These are phyloP conservation scores for Fusarium sp. DNA, from an alignment of 2,329 filamentous ascomycete genomes.

Conservation along the genomic window DNA sequence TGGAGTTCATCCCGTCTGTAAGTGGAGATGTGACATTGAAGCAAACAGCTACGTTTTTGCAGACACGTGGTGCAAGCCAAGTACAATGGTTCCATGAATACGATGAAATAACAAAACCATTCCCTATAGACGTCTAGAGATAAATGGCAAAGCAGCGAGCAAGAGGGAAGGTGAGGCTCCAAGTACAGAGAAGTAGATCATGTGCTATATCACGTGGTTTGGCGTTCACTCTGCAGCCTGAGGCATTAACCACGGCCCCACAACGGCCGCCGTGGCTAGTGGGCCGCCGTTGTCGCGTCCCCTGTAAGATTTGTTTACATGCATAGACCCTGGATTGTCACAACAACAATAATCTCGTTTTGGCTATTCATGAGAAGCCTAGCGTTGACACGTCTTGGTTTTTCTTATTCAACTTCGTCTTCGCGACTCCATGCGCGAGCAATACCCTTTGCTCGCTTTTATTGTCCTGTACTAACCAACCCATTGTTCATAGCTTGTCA, in stretches of 20 bases:
- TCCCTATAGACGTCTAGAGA: neutral
- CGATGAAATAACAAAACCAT: neutral
- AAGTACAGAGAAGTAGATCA: slow-evolving; percentile 1
- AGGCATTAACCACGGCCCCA: slow-evolving; percentile 43
- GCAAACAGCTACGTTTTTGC: neutral
- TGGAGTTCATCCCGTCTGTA: slow-evolving; percentile 11
- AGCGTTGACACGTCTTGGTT: slow-evolving; percentile 39
- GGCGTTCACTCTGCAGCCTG: slow-evolving; percentile 19
- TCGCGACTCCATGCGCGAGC: slow-evolving; percentile 44
- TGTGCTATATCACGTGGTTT: slow-evolving; percentile 31
- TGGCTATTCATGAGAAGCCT: slow-evolving; percentile 38
- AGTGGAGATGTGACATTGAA: slow-evolving; percentile 1
- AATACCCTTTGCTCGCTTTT: slow-evolving; percentile 32
- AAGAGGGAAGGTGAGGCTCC: neutral
- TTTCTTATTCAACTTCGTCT: slow-evolving; percentile 39
- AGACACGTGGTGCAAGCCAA: neutral
- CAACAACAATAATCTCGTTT: slow-evolving; percentile 45
- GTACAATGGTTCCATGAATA: neutral
- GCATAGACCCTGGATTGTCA: slow-evolving; percentile 39
- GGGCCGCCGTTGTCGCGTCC: slow-evolving; percentile 39
- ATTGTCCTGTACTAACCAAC: slow-evolving; percentile 23
- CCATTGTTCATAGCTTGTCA: slow-evolving; percentile 36
- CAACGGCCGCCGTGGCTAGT: slow-evolving; percentile 1
- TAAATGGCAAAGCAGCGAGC: neutral
- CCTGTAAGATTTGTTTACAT: slow-evolving; percentile 48